Evolutionary conservation across 257 asterid species (phyloP), one percentile per base, ranked within the genome.

Genomic region (Striga asiatica): DNA sequence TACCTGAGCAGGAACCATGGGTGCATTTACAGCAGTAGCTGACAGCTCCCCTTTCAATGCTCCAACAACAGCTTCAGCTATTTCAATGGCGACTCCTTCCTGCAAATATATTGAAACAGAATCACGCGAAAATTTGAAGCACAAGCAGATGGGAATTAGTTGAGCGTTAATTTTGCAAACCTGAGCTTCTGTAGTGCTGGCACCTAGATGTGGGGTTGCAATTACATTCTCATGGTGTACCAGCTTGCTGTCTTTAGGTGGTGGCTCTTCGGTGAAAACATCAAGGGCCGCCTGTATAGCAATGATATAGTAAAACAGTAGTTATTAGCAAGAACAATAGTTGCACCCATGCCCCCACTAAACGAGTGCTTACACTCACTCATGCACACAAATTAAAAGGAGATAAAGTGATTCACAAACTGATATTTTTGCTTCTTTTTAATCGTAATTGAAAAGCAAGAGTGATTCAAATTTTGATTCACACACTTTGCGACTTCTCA

Each of bases 111-210:
- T 50, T 27, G 48, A 45, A 10, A 45, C 37, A 27, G 38, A 41
- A n/a, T n/a, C n/a, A n/a, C n/a, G n/a, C n/a, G n/a, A n/a, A n/a
- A n/a, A n/a, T n/a, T n/a, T n/a, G n/a, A n/a, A n/a, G 41, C 17
- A 19, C 6, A 6, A 1, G 3, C 27, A 48, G 53, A 37, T 23
- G 18, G 14, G 32, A 35, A n/a, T n/a, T n/a, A n/a, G 21, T 24
- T 32, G 55, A 18, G 69, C 6, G 18, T 48, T 22, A 37, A n/a
- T 14, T 25, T 54, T 65, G 3, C 66, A 55, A 64, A 85, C 97
- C 93, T 91, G 98, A 45, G 98, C 98, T 77, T 91, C 98, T 76
- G 82, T 84, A 24, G 98, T 91, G 84, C 98, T 91, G 27, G 98
- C 98, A 72, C 98, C 98, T 52, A 91, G 98, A 74, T 91, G 98